These are phyloP conservation scores for Funneliformis caledonium DNA, from an alignment of 371 early-diverging fungal species.

Conservation along the genomic window DNA sequence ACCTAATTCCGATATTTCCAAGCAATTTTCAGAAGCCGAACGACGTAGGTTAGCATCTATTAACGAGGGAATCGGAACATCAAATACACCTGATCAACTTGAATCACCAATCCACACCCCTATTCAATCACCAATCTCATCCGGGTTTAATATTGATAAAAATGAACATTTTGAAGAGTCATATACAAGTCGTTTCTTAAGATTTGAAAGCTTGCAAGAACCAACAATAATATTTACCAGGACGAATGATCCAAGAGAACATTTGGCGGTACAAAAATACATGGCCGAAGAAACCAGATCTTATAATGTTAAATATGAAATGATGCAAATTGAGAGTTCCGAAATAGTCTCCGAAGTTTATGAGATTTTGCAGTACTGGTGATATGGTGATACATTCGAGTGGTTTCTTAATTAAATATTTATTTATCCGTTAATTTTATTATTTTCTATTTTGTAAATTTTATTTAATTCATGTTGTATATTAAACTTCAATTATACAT, in stretches of 20 bases:
- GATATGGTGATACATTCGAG: too few relatives aligned
- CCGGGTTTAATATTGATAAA: neutral
- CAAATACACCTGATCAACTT: neutral
- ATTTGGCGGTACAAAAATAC: neutral
- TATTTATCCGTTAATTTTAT: too few relatives aligned
- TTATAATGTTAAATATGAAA: conserved; percentile 1
- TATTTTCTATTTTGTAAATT: too few relatives aligned
- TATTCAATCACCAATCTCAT: neutral
- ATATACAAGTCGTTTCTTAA: neutral
- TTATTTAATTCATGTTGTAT: too few relatives aligned
- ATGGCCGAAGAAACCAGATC: neutral
- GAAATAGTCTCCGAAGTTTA: neutral
- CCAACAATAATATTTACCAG: neutral
- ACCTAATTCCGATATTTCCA: neutral
- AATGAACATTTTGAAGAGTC: neutral
- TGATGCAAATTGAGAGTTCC: conserved; percentile 6
- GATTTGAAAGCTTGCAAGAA: neutral
- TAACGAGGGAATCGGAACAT: neutral
- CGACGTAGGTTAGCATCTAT: neutral
- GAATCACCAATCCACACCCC: neutral
- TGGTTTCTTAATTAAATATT: too few relatives aligned
- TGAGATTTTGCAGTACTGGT: conserved; percentile 27
- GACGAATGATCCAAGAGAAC: neutral
- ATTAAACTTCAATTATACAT: too few relatives aligned
- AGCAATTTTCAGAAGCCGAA: neutral